Conservation (phyloP, 148 eudicot genomes). For the Rheum nobile region DNA sequence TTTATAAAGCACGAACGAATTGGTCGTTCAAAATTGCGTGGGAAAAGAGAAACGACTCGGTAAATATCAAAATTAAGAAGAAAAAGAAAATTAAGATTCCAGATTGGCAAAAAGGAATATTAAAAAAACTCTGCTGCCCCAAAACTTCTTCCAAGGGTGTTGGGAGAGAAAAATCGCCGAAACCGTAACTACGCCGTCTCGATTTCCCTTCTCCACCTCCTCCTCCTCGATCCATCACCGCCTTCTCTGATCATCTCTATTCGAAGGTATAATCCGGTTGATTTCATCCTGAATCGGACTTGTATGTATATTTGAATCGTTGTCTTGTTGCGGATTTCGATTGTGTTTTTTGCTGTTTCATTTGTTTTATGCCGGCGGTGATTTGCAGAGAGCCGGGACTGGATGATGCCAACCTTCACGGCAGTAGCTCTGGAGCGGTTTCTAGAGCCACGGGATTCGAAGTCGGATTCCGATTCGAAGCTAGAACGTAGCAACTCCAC, state of each 20-base stretch:
- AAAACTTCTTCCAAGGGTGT: slow-evolving; percentile 4
- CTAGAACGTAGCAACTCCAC: slow-evolving; percentile 31
- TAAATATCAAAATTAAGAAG: not conserved
- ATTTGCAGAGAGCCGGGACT: slow-evolving; percentile 19
- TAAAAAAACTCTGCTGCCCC: slow-evolving; percentile 1
- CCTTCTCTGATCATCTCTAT: not conserved
- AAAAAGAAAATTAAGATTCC: not conserved
- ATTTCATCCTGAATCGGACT: not conserved
- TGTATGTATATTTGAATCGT: not conserved
- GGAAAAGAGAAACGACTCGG: not conserved
- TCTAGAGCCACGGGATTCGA: slow-evolving; percentile 54
- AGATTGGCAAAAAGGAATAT: not conserved
- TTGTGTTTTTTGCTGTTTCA: not conserved
- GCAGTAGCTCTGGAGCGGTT: slow-evolving; percentile 62
- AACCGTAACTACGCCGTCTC: slow-evolving; percentile 3
- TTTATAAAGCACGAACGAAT: not conserved
- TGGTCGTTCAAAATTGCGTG: not conserved
- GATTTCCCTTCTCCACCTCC: slow-evolving; percentile 1
- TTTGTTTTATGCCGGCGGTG: slow-evolving; percentile 6
- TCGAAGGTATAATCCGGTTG: not conserved
- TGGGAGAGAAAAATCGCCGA: slow-evolving; percentile 4
- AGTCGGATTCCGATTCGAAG: slow-evolving; percentile 31
- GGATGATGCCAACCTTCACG: slow-evolving; percentile 72
- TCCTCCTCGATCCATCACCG: not conserved
- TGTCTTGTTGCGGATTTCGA: not conserved